phyloP scores from a whole-genome alignment of 371 early-diverging fungal species.

The Apophysomyces variabilis region DNA sequence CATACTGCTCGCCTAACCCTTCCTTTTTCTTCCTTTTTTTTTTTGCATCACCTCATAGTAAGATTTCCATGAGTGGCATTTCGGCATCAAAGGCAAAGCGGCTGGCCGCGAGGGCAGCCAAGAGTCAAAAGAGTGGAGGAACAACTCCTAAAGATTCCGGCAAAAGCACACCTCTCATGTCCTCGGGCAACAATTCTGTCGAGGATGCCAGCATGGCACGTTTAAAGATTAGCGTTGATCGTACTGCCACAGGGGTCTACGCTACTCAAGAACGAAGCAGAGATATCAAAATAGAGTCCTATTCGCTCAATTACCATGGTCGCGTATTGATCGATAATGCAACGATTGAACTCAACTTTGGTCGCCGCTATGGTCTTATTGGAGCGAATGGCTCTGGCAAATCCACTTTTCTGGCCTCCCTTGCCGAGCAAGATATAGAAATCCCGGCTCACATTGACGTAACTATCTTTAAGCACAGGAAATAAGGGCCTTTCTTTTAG shows the following conservation, averaged over 20 bases:
- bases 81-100: constrained; percentile 86
- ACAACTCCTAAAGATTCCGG: constrained; percentile 45
- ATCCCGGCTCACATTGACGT: constrained; percentile 97
- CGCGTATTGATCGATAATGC: constrained; percentile 92
- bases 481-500: too few species aligned
- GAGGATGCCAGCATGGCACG: constrained; percentile 41
- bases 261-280: constrained; percentile 91
- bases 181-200: constrained; percentile 35
- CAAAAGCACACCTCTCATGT: constrained; percentile 24
- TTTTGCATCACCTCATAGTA: constrained; percentile 3
- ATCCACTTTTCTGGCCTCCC: constrained; percentile 94
- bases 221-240: constrained; percentile 58
- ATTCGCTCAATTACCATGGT: constrained; percentile 92
- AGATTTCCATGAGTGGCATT: constrained; percentile 29
- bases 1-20: not conserved
- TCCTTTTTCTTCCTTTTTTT: not conserved
- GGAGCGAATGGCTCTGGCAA: constrained; percentile 99
- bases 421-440: constrained; percentile 94
- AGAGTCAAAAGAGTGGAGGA: constrained; percentile 32
- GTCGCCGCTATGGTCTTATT: constrained; percentile 96
- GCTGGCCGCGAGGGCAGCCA: constrained; percentile 76
- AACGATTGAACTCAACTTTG: constrained; percentile 96
- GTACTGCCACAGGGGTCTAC: constrained; percentile 92
- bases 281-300: constrained; percentile 96
- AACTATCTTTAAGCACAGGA: constrained; percentile 13